These are phyloP conservation scores for Hyphopichia buzzinii DNA, from an alignment of 1,139 yeast genomes.

Conservation along the genomic window DNA sequence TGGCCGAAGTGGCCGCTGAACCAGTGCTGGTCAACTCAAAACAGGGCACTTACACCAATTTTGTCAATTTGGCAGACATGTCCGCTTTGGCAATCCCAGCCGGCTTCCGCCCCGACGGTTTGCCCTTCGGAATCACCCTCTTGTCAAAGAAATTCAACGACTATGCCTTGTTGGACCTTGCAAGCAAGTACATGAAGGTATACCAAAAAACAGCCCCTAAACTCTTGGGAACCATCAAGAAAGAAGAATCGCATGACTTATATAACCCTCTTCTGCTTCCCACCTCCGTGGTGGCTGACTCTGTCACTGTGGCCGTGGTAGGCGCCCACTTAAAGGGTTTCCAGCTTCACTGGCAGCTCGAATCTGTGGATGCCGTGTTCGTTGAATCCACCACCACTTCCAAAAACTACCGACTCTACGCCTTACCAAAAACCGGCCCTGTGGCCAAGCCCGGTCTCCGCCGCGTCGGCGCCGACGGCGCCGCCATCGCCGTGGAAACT, in stretches of 20 bases:
- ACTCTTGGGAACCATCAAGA: slow-evolving; percentile 15
- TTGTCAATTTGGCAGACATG: slow-evolving; percentile 90
- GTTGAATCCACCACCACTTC: slow-evolving; percentile 67
- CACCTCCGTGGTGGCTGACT: background rate
- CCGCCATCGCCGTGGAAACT: slow-evolving; percentile 68
- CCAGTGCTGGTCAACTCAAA: slow-evolving; percentile 81
- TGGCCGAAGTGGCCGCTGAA: slow-evolving; percentile 66
- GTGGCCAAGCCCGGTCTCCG: slow-evolving; percentile 85
- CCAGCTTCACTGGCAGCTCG: slow-evolving; percentile 92
- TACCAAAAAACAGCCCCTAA: slow-evolving; percentile 18
- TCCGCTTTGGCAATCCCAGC: slow-evolving; percentile 90
- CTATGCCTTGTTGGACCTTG: slow-evolving; percentile 82
- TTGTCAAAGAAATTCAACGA: slow-evolving; percentile 82
- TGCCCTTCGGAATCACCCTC: slow-evolving; percentile 88
- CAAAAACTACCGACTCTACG: slow-evolving; percentile 71
- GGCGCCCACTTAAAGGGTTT: slow-evolving; percentile 92
- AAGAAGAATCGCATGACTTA: slow-evolving; percentile 1
- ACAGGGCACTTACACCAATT: slow-evolving; percentile 97
- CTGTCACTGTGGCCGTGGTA: slow-evolving; percentile 76
- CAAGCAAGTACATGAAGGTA: slow-evolving; percentile 60
- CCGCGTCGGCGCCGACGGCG: slow-evolving; percentile 59
- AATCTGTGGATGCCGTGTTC: slow-evolving; percentile 78
- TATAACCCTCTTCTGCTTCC: background rate
- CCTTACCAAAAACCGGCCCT: slow-evolving; percentile 80
- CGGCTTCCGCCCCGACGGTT: slow-evolving; percentile 79